Base-by-base conservation (phyloP, 805 yeast genomes). In the Helenozyma rhizophorensis region DNA sequence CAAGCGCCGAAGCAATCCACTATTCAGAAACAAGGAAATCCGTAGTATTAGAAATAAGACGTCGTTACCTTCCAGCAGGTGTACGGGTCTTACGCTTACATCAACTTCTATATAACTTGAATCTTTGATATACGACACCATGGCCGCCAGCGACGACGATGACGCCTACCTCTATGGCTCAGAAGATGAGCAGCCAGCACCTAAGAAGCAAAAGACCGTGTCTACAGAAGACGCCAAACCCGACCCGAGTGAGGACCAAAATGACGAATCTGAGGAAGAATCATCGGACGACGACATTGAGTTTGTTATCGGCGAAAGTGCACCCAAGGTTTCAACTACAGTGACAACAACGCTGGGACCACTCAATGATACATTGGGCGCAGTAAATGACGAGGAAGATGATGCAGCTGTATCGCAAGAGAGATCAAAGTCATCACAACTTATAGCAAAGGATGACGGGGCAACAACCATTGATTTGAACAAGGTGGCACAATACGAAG, bases 221-320 rank as follows among this genome's bases (percentile, higher is more conserved):
- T n/a, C 32, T 2, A 43, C 36, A 3, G 14, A 29, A 9, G 18
- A 22, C 4, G 12, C 29, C n/a, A n/a, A 16, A 17, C 10, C 29
- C 11, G 18, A 11, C 2, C 25, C 32, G 11, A n/a, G 26, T 16
- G 68, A 61, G 14, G 70, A 54, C 3, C 73, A 64, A 3, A 17
- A 17, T 17, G 74, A 61, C 3, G 73, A 64, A 3, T 71, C 60
- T 6, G 68, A 60, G 5, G 74, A 65, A 9, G 72, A 59, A 6
- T 79, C 70, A 14, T 72, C 70, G 7, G 80, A 73, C 13, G 81
- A 79, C 34, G 93, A 84, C 49, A 75, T 89, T 22, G 96, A 89
- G 57, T 83, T 90, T 51, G 83, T 89, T 29, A 83, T 89, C 15
- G 74, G 71, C 6, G 68, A 63, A 19, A 47, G 51, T 12, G 50